Percentiles rank a stretch among this genome's conserved stretches.
These are phyloP conservation scores for Durotheca rogersii DNA, from an alignment of 495 filamentous ascomycete species.

Conservation along the genomic window DNA sequence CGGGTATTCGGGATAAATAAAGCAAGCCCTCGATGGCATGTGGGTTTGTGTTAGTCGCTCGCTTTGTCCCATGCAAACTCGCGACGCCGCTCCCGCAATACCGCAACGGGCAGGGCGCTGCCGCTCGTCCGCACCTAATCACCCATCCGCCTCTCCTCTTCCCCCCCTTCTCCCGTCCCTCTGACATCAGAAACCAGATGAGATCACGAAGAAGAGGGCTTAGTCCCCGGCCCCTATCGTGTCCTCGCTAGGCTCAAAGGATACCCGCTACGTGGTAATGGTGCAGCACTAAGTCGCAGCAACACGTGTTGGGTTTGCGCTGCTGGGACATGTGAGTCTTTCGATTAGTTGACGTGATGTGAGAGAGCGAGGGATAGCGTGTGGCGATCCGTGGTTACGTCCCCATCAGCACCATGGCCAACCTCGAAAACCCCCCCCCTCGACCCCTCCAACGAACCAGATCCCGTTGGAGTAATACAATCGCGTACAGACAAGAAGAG, in stretches of 20 bases:
- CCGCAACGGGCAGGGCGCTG: too few relatives aligned
- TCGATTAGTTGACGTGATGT: conserved; percentile 14
- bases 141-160: background rate
- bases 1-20: conserved; percentile 31
- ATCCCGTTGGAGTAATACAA: conserved; percentile 8
- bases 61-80: conserved; percentile 27
- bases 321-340: conserved; percentile 23
- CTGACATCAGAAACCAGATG: conserved; percentile 28
- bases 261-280: too few relatives aligned
- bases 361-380: too few relatives aligned
- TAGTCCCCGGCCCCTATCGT: too few relatives aligned
- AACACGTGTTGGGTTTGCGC: conserved; percentile 27
- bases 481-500: too few relatives aligned
- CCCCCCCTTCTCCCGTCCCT: background rate
- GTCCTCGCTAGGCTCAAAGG: conserved; percentile 9
- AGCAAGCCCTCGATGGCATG: conserved; percentile 18
- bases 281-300: background rate
- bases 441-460: conserved; percentile 11
- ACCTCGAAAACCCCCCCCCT: conserved; percentile 3
- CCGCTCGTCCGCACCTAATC: too few relatives aligned
- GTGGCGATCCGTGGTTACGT: conserved; percentile 17
- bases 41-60: conserved; percentile 18
- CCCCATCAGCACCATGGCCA: background rate
- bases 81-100: too few relatives aligned
- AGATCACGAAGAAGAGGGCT: too few relatives aligned